Base-by-base conservation (phyloP, 345 rosid species). In the Eutrema japonicum region DNA sequence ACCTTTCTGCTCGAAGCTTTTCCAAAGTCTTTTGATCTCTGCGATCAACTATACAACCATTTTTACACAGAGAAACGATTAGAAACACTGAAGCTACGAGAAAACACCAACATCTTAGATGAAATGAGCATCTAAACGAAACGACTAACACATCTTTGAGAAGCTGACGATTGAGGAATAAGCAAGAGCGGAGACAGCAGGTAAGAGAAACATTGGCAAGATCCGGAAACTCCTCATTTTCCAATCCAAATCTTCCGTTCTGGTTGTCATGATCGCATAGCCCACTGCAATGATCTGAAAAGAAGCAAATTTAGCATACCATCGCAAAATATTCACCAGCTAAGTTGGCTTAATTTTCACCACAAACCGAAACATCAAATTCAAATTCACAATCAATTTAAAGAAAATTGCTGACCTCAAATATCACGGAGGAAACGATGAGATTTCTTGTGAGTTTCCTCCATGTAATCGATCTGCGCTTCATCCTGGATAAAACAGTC, bases 1-100 rank as follows among this genome's bases (percentile, higher is more conserved):
- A 86, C 80, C 96, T 86, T 78, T 95, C 99, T 36, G 89, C 87
- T 36, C 93, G 89, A 54, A 92, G 92, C 79, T 85, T 86, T 79
- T 87, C 96, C 61, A 95, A 82, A 52, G 84, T 83, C 78, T 83
- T 88, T 70, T 92, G 91, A 85, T 95, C 96, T 80, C 84, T 95
- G 37, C 78, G 86, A 43, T 95, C 96, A 78, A 89, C 99, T 92
- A 66, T 45, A 69, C 33, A 45, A 78, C 50, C 66, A 78, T 11
- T 48, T 35, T 18, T 4, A 33, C 70, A 55, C 37, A 38, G 29
- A 56, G 9, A 71, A 22, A 40, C 42, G 10, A 49, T 41, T 11
- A 54, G 22, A 32, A 75, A 57, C 56, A 55, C 6, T 3, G 36
- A 55, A 43, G 41, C 54, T 29, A 51, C 7, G 33, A 61, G 54